Base-by-base conservation (phyloP, 768 basidiomycete species). In the Xerocomus brunneocitrinus region DNA sequence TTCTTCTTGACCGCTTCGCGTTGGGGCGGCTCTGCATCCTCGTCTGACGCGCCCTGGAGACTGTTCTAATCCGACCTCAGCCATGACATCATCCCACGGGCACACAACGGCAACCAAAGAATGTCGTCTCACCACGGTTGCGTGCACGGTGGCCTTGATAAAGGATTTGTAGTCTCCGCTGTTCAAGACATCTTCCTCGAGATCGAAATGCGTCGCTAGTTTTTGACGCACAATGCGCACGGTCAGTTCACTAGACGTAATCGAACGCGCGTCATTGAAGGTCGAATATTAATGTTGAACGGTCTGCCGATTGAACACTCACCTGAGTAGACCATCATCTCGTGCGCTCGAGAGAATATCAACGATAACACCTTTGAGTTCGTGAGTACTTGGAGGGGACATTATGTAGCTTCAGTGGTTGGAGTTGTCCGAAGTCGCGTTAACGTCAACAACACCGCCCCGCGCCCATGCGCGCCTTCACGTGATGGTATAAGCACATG, bases 181-280 rank as follows among this genome's bases (percentile, higher is more conserved):
- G 28, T 77, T 74, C 38, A 87, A 65, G 3, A 69, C 61, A 0
- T 78, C 80, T 5, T 67, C 57, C 8, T 74, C 71, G n/a, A 87
- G 64, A 4, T 58, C 53, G 41, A 83, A 71, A 24, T 71, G 58
- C 25, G 69, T 59, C 66, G 85, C 84, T 1, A 86, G 49, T n/a
- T 72, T 61, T 51, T 69, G 64, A 12, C 84, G 78, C 25, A 86
- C 72, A 12, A 76, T 70, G 24, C 79, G 77, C 14, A 73, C 73
- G 2, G 84, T 84, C 27, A 73, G 52, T 52, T 70, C 43, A 30
- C 67, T 68, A 30, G 3, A 59, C 22, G 38, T 52, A 41, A 46
- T 30, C 8, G n/a, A 13, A 35, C 13, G 39, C 8, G 27, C 46
- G 47, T 52, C 46, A 58, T 34, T 41, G 16, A 30, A 4, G n/a